Evolutionary conservation across 352 stramenopile genomes (phyloP).

Genomic region (Phytophthora pistaciae): DNA sequence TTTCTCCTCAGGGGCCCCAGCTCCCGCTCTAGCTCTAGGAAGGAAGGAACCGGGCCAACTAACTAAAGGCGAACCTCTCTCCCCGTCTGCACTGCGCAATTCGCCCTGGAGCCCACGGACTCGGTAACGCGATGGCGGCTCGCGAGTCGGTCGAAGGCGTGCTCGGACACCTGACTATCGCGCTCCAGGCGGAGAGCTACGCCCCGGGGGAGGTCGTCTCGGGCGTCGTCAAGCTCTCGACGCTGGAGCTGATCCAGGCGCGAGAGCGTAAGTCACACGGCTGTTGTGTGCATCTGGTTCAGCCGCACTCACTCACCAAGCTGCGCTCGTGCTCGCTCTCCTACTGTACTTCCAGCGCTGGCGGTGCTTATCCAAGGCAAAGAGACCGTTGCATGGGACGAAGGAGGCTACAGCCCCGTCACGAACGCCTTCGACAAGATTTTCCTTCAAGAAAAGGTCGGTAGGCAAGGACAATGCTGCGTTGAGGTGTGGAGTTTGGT

Average conservation of each 20-base stretch:
- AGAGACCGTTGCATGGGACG: constrained; percentile 40
- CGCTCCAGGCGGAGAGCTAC: constrained; percentile 34
- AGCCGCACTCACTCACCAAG: neutral
- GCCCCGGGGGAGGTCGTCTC: constrained; percentile 36
- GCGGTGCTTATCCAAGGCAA: constrained; percentile 34
- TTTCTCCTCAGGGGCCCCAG: constrained; percentile 13
- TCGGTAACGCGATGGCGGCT: constrained; percentile 22
- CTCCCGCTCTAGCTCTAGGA: neutral
- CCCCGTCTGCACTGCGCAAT: constrained; percentile 31
- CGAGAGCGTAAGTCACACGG: constrained; percentile 36
- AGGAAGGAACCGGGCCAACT: neutral
- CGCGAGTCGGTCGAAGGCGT: constrained; percentile 43
- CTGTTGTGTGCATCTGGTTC: neutral
- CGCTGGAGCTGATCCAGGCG: constrained; percentile 30
- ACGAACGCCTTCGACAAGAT: constrained; percentile 40
- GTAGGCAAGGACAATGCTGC: neutral
- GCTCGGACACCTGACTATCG: constrained; percentile 31
- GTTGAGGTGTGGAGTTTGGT: neutral
- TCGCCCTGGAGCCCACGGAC: constrained; percentile 1
- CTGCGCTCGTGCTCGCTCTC: neutral
- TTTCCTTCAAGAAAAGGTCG: constrained; percentile 44
- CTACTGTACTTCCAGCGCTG: constrained; percentile 18
- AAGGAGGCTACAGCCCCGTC: constrained; percentile 38
- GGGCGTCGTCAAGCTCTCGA: constrained; percentile 34
- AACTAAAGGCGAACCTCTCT: neutral